Base-by-base conservation (phyloP, 257 asterid genomes). In the Solanum raphanifolium region DNA sequence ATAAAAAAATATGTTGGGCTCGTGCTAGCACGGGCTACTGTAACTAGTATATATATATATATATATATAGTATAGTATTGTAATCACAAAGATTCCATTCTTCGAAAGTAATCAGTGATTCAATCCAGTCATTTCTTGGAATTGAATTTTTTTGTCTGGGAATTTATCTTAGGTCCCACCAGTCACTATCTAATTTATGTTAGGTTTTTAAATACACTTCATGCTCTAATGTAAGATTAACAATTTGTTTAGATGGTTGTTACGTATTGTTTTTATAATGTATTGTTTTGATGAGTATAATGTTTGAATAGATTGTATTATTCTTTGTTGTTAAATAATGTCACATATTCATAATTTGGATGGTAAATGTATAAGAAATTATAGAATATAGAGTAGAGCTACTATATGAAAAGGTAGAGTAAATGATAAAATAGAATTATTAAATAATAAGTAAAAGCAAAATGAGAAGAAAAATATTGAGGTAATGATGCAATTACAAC, bases 241-340 rank as follows among this genome's bases (percentile, higher is more conserved):
- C n/a, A 16, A 16, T 52, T 52, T 52, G 62, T 52, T 52, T 6
- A 6, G n/a, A 55, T 52, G 65, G n/a, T 55, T 7, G 9, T 52
- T 16, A 16, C 9, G 9, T 52, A 16, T 16, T 18, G 4, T 52
- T 0, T 16, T 6, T 52, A 52, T 52, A 52, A 18, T 18, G 9
- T 52, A 18, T 55, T 6, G 4, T 55, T 55, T 55, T 55, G 3
- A 6, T 2, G 0, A 55, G 1, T 6, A 18, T 18, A 55, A 6
- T 0, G 1, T 18, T 55, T 55, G 3, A 18, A 18, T 55, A 0
- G 0, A 55, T 55, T 18, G 0, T 55, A 1, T 18, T 1, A 6
- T 55, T 1, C 0, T 55, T 55, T 55, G 0, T 52, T 55, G 4
- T 55, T 6, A 55, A 55, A 18, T 18, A 55, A 52, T 2, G 10